phyloP scores from a whole-genome alignment of 495 filamentous ascomycete species.

The Astrothelium subdiscretum region DNA sequence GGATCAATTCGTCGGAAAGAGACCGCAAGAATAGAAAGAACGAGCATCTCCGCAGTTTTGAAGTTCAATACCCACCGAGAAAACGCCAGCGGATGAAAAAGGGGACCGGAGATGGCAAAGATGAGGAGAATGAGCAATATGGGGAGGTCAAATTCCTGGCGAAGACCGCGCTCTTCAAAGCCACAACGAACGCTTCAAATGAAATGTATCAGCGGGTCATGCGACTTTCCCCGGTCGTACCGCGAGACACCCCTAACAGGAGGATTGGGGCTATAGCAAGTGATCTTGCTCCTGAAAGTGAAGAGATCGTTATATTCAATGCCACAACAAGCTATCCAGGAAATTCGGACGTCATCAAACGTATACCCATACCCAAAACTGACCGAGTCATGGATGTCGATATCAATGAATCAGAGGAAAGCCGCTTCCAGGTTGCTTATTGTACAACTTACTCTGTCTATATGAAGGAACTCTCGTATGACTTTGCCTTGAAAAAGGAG shows the following conservation, averaged over 20 bases:
- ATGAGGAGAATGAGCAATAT: constrained; percentile 26
- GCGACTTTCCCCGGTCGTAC: constrained; percentile 53
- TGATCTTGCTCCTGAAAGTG: constrained; percentile 54
- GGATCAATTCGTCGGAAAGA: constrained; percentile 70
- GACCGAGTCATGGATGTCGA: constrained; percentile 78
- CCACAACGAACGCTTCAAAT: constrained; percentile 33
- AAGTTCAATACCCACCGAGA: constrained; percentile 41
- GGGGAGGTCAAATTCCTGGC: constrained; percentile 26
- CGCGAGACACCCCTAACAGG: constrained; percentile 30
- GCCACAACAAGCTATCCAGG: constrained; percentile 43
- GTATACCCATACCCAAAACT: constrained; percentile 47
- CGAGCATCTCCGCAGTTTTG: constrained; percentile 75
- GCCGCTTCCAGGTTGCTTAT: constrained; percentile 61
- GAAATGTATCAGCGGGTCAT: constrained; percentile 72
- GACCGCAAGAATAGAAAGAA: constrained; percentile 69
- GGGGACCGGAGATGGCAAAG: constrained; percentile 3
- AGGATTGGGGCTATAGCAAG: constrained; percentile 66
- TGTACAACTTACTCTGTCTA: constrained; percentile 69
- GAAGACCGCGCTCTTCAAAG: constrained; percentile 47
- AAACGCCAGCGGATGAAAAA: constrained; percentile 19
- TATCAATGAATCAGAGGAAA: constrained; percentile 45
- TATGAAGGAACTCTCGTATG: constrained; percentile 38
- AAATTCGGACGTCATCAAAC: constrained; percentile 50
- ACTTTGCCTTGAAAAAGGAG: constrained; percentile 34
- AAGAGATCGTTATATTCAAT: constrained; percentile 71